A percentile compares a stretch with the other conserved stretches of the same genome.
Evolutionary conservation across 1,284 basidiomycete genomes (phyloP).

Genomic region (Laetiporus sulphureus): DNA sequence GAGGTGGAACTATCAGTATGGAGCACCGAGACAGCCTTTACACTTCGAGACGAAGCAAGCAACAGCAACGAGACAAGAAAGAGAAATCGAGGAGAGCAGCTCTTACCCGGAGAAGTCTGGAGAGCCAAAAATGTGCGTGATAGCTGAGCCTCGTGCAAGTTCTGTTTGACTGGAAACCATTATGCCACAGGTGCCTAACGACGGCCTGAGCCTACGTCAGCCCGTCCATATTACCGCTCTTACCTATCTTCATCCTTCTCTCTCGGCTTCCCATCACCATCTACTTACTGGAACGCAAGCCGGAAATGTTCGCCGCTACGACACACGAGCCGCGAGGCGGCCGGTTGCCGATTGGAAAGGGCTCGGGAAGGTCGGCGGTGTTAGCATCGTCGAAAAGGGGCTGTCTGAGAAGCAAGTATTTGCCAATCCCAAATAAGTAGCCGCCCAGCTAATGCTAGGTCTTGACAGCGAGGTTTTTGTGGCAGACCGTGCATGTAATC

Average conservation of each 20-base stretch:
- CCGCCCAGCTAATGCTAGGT: too few species aligned
- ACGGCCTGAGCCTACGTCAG: slow-evolving; percentile 71
- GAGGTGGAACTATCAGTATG: slow-evolving; percentile 85
- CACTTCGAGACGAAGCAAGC: slow-evolving; percentile 13
- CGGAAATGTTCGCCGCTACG: slow-evolving; percentile 76
- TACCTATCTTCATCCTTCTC: slow-evolving; percentile 42
- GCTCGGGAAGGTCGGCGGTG: slow-evolving; percentile 59
- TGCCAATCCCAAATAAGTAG: too few species aligned
- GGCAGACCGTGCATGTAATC: slow-evolving; percentile 62
- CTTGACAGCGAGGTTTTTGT: slow-evolving; percentile 70
- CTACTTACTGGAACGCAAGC: slow-evolving; percentile 71
- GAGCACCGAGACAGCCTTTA: slow-evolving; percentile 69
- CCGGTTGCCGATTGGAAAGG: slow-evolving; percentile 65
- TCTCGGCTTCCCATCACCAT: slow-evolving; percentile 36
- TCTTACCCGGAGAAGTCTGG: slow-evolving; percentile 74
- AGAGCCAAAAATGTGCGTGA: slow-evolving; percentile 65
- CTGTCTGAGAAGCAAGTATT: slow-evolving; percentile 63
- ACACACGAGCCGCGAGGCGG: slow-evolving; percentile 66
- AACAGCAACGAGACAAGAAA: slow-evolving; percentile 40
- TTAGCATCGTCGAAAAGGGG: slow-evolving; percentile 58
- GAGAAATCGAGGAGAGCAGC: slow-evolving; percentile 56
- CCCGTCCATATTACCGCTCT: slow-evolving; percentile 76
- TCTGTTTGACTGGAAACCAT: not conserved
- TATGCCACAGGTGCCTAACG: slow-evolving; percentile 59
- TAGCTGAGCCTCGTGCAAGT: too few species aligned